Evolutionary conservation across 208 protist species (phyloP), one percentile per base, ranked within the genome.

Genomic region (Phytomonas sp.): DNA sequence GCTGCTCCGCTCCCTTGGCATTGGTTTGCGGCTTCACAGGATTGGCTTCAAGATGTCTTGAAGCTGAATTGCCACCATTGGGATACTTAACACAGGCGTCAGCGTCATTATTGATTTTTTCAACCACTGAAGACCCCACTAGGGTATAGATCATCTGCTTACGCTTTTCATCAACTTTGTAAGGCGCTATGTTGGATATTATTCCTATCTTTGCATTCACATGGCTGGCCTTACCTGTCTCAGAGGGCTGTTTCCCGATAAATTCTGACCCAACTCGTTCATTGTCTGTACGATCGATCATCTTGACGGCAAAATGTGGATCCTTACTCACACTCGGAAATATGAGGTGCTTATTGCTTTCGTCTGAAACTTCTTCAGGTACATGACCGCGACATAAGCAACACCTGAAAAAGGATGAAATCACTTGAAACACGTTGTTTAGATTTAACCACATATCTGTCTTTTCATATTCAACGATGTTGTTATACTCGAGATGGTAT

Each of bases 401-500:
- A 26, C 16, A 26, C 10, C 26, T 26, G 0, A 56, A 56, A 56
- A 26, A 5, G 8, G 1, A 6, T 56, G 26, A 2, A 56, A 56
- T 26, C 45, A 11, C 0, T 19, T 56, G 19, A 56, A 56, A 26
- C 45, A 26, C 19, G 16, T 26, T 56, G 45, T 23, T 56, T 19
- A 56, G 45, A 19, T 19, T 23, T 56, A 19, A 56, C 4, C 10
- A 4, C 19, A 26, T 56, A 56, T 26, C 23, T 6, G 23, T 56
- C 45, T 56, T 19, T 45, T 11, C 60, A 8, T 5, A 23, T 32
- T 32, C 60, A 64, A 76, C 80, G 59, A 64, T 72, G 0, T 60
- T 61, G 67, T 71, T 76, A 37, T 81, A 72, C 74, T 79, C 77
- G 62, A 81, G 73, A 2, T 69, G 67, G 71, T 86, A 84, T 52